Percentiles rank a stretch among this genome's conserved stretches.
Evolutionary conservation across 352 stramenopile species (phyloP).

Genomic region (Globisporangium viniferum): DNA sequence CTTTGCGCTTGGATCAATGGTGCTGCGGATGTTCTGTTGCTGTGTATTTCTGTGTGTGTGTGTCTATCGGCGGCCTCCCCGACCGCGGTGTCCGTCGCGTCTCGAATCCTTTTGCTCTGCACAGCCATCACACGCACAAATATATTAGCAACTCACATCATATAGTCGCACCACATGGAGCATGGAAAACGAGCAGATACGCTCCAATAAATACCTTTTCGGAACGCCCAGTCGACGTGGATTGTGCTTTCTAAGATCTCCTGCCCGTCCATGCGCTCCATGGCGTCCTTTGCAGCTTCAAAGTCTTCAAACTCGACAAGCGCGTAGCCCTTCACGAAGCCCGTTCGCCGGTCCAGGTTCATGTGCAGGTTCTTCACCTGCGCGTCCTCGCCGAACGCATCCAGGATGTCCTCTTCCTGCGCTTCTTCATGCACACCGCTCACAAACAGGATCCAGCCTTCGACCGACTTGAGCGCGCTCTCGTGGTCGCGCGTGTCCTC

Average conservation of each 20-base stretch:
- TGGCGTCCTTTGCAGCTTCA: constrained; percentile 88
- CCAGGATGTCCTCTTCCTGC: constrained; percentile 95
- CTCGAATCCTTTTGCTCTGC: constrained; percentile 20
- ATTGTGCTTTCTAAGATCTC: constrained; percentile 90
- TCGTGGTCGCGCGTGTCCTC: constrained; percentile 33
- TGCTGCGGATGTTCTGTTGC: background rate
- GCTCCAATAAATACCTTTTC: constrained; percentile 35
- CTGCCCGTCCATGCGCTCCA: constrained; percentile 91
- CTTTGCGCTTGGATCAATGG: background rate
- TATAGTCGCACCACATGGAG: background rate
- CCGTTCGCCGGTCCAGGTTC: constrained; percentile 93
- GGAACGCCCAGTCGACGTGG: constrained; percentile 94
- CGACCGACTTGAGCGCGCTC: constrained; percentile 79
- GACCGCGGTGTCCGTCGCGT: constrained; percentile 31
- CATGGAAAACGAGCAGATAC: background rate
- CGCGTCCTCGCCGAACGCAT: constrained; percentile 94
- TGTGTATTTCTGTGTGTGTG: background rate
- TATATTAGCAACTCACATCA: background rate
- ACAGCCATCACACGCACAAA: constrained; percentile 6
- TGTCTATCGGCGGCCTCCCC: constrained; percentile 48
- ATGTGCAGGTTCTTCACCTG: constrained; percentile 95
- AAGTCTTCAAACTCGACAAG: constrained; percentile 93
- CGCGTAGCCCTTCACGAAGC: constrained; percentile 96
- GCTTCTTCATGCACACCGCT: constrained; percentile 95
- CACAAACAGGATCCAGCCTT: constrained; percentile 97